Evolutionary conservation across 2,329 filamentous ascomycete species (phyloP).

Genomic region (Aureobasidium sp.): DNA sequence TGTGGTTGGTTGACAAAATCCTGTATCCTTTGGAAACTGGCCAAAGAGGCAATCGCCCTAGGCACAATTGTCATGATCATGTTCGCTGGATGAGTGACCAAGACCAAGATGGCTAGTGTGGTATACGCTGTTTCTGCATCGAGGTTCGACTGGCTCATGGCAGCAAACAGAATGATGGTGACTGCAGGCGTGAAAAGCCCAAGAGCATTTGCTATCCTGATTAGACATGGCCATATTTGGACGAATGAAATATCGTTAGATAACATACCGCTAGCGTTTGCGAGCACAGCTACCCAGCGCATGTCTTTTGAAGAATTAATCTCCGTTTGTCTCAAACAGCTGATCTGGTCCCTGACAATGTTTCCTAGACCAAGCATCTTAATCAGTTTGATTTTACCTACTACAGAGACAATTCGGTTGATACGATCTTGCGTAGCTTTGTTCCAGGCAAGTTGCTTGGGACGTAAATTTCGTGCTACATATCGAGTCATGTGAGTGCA

Average conservation of each 20-base stretch:
- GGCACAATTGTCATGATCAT: constrained; percentile 16
- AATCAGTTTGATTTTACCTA: constrained; percentile 2
- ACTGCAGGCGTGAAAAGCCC: constrained; percentile 16
- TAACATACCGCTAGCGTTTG: constrained; percentile 15
- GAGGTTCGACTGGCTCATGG: not conserved
- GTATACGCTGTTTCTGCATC: constrained; percentile 15
- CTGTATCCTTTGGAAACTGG: constrained; percentile 42
- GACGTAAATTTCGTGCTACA: constrained; percentile 12
- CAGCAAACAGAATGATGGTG: constrained; percentile 15
- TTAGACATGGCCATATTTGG: not conserved
- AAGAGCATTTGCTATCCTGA: constrained; percentile 14
- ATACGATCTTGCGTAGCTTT: constrained; percentile 16
- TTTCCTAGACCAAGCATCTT: constrained; percentile 16
- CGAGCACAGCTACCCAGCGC: constrained; percentile 14
- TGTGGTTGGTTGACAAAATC: constrained; percentile 31
- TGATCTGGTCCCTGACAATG: not conserved
- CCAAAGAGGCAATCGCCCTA: constrained; percentile 18
- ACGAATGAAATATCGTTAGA: not conserved
- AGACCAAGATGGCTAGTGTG: not conserved
- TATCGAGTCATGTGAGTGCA: constrained; percentile 15
- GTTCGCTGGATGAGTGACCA: constrained; percentile 16
- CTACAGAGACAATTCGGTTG: not conserved
- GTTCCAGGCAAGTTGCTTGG: constrained; percentile 16
- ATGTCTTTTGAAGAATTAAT: constrained; percentile 6
- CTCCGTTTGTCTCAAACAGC: not conserved